Percentiles rank a stretch among this genome's conserved stretches.
Conservation (phyloP, 192 early-diverging fungal genomes). For the Coemansia sp. region DNA sequence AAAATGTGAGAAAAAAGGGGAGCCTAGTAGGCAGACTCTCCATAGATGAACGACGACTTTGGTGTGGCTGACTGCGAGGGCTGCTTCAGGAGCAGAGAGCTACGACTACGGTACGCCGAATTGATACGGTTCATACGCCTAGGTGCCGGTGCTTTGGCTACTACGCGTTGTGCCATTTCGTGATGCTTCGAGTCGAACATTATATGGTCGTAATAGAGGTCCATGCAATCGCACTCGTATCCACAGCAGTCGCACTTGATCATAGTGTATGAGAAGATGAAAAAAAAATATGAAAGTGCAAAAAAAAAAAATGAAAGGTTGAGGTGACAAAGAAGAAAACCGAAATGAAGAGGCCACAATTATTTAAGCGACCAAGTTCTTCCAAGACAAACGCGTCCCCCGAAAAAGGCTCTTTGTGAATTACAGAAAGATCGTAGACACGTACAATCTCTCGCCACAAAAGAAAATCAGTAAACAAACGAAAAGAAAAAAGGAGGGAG, state of each 20-base stretch:
- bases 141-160: slow-evolving; percentile 9
- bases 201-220: slow-evolving; percentile 56
- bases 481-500: slow-evolving; percentile 4
- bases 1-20: background rate
- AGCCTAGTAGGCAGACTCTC: slow-evolving; percentile 13
- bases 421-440: background rate
- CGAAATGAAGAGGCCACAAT: too few species aligned
- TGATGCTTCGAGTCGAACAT: slow-evolving; percentile 52
- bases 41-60: slow-evolving; percentile 23
- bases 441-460: background rate
- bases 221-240: slow-evolving; percentile 57
- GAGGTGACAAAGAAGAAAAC: too few species aligned
- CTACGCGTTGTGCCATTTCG: slow-evolving; percentile 41
- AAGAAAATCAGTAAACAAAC: background rate
- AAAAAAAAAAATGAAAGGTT: too few species aligned
- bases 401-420: background rate
- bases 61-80: slow-evolving; percentile 13
- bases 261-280: slow-evolving; percentile 22
- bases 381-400: too few species aligned
- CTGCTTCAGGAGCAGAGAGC: slow-evolving; percentile 24
- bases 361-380: too few species aligned
- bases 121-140: slow-evolving; percentile 13
- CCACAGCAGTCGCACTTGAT: slow-evolving; percentile 50
- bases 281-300: background rate
- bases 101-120: slow-evolving; percentile 20